A percentile compares a stretch with the other conserved stretches of the same genome.
Conservation (phyloP, 2,329 filamentous ascomycete genomes). For the Cercospora zeina region DNA sequence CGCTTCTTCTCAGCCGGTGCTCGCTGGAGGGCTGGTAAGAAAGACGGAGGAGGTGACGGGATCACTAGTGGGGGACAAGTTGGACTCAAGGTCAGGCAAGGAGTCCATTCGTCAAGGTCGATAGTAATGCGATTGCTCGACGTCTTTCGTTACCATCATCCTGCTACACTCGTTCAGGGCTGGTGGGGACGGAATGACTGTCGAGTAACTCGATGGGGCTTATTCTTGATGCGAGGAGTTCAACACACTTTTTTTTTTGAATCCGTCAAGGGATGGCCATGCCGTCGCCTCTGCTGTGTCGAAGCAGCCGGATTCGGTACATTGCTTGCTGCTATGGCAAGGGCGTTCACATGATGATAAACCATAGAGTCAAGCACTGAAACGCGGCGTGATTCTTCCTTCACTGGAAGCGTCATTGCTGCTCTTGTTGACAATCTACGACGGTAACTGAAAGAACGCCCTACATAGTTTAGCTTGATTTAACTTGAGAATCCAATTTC, state of each 20-base stretch:
- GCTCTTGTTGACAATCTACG: conserved; percentile 41
- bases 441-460: conserved; percentile 38
- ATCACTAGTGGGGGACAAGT: conserved; percentile 41
- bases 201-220: conserved; percentile 99
- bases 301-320: conserved; percentile 63
- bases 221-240: conserved; percentile 99
- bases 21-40: conserved; percentile 39
- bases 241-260: conserved; percentile 45
- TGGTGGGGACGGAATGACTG: conserved; percentile 31
- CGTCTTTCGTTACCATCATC: conserved; percentile 25
- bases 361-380: conserved; percentile 99
- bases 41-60: conserved; percentile 41
- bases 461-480: neutral
- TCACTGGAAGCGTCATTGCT: conserved; percentile 45
- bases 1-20: conserved; percentile 44
- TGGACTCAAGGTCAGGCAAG: conserved; percentile 54
- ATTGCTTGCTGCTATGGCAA: conserved; percentile 19
- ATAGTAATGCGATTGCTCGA: conserved; percentile 97
- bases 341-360: conserved; percentile 81
- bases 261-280: conserved; percentile 42
- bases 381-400: conserved; percentile 47
- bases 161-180: conserved; percentile 26
- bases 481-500: neutral
- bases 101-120: conserved; percentile 80
- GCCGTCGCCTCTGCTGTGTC: conserved; percentile 59